Conservation (phyloP, 1,284 basidiomycete genomes). For the Trametes polyzona region DNA sequence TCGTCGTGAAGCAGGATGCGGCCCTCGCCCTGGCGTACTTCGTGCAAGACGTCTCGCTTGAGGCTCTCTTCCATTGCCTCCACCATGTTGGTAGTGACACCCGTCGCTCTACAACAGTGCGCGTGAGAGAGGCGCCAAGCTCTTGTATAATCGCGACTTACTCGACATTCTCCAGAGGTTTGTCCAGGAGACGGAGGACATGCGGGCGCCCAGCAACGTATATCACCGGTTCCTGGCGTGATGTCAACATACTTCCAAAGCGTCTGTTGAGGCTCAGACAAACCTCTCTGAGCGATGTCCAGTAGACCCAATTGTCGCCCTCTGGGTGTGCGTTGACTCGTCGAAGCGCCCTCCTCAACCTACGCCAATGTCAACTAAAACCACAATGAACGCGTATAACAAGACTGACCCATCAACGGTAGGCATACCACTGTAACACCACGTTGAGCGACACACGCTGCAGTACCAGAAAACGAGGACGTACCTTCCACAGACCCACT, state of each 20-base stretch:
- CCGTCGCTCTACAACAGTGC: constrained; percentile 72
- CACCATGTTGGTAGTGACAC: constrained; percentile 90
- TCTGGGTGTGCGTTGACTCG: constrained; percentile 81
- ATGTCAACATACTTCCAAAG: constrained; percentile 8
- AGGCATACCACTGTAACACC: constrained; percentile 80
- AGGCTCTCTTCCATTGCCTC: constrained; percentile 92
- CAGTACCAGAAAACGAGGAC: constrained; percentile 24
- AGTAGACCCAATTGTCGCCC: constrained; percentile 76
- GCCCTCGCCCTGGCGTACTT: constrained; percentile 76
- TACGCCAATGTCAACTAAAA: constrained; percentile 34
- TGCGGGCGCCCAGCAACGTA: constrained; percentile 91
- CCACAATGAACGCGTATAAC: background rate
- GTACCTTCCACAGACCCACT: constrained; percentile 85
- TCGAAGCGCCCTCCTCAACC: constrained; percentile 80
- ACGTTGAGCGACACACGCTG: background rate
- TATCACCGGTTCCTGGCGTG: constrained; percentile 85
- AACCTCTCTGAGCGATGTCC: constrained; percentile 94
- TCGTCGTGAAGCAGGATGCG: constrained; percentile 95
- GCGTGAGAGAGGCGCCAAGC: background rate
- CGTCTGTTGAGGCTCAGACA: background rate
- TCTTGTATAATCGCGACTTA: constrained; percentile 43
- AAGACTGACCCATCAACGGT: constrained; percentile 76
- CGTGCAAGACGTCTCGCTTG: constrained; percentile 88
- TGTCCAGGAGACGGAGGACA: constrained; percentile 89
- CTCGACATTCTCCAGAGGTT: constrained; percentile 93